Percentiles rank a stretch among this genome's conserved stretches.
phyloP scores from a whole-genome alignment of 371 early-diverging fungal species.

The Mucor ambiguus region DNA sequence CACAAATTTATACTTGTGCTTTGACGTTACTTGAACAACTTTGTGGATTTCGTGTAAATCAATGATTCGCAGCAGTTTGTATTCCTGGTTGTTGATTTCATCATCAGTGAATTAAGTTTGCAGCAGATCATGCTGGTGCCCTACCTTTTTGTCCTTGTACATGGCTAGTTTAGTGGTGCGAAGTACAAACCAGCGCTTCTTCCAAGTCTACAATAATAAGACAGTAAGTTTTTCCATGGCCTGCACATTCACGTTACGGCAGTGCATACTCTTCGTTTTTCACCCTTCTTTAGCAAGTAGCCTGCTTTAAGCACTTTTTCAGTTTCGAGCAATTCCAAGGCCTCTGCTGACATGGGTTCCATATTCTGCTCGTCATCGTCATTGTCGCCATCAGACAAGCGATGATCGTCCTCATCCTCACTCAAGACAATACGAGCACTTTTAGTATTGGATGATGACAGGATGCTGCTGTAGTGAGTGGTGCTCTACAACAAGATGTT shows the following conservation, averaged over 20 bases:
- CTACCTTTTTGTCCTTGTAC: constrained; percentile 84
- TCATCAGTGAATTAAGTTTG: not conserved
- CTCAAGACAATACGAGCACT: constrained; percentile 39
- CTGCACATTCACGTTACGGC: not conserved
- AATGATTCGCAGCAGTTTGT: constrained; percentile 76
- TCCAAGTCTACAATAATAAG: constrained; percentile 82
- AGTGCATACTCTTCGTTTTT: constrained; percentile 65
- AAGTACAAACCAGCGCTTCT: constrained; percentile 86
- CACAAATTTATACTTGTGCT: constrained; percentile 65
- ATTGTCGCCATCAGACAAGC: constrained; percentile 42
- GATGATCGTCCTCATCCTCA: constrained; percentile 41
- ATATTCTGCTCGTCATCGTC: constrained; percentile 56
- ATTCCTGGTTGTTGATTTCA: constrained; percentile 56
- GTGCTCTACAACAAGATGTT: not conserved
- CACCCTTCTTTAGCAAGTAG: constrained; percentile 79
- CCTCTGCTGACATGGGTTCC: constrained; percentile 50
- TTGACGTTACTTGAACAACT: constrained; percentile 73
- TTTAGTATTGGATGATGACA: constrained; percentile 4
- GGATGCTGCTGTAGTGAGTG: not conserved
- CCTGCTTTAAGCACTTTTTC: constrained; percentile 72
- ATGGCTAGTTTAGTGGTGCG: constrained; percentile 77
- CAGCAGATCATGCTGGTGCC: not conserved
- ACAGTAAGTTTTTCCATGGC: not conserved
- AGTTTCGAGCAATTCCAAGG: constrained; percentile 57
- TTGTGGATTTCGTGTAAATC: constrained; percentile 74